phyloP scores from a whole-genome alignment of 2,329 filamentous ascomycete species.

The Pseudogymnoascus pannorum region DNA sequence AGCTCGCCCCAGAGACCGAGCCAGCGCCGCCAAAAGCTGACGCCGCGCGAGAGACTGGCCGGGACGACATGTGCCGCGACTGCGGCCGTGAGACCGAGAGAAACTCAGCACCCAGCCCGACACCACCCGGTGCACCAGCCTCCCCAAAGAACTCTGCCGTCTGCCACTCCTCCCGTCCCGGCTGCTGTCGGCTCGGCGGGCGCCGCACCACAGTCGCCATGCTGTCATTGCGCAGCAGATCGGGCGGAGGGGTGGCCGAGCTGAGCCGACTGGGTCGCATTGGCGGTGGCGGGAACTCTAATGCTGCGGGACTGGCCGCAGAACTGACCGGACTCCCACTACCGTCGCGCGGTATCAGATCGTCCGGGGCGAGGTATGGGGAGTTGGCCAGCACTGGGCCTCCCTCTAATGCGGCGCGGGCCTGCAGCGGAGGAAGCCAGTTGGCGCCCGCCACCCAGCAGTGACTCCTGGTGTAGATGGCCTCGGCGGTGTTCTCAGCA shows the following conservation, averaged over 20 bases:
- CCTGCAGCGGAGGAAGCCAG: conserved; percentile 36
- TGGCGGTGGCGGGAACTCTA: not conserved
- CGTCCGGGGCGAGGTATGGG: not conserved
- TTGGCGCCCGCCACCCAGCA: conserved; percentile 59
- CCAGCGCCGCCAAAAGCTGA: not conserved
- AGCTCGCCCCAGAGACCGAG: not conserved
- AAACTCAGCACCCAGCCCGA: not conserved
- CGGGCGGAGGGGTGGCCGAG: not conserved
- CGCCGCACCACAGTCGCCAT: not conserved
- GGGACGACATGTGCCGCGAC: not conserved
- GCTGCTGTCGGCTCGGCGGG: not conserved
- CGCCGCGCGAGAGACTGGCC: not conserved
- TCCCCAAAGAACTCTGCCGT: not conserved
- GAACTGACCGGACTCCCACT: not conserved
- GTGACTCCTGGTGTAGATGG: conserved; percentile 60
- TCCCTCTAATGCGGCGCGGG: not conserved
- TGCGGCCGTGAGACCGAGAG: not conserved
- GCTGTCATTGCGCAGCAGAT: not conserved
- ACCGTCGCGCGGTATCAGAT: not conserved
- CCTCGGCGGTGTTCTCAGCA: conserved; percentile 56
- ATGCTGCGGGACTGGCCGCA: not conserved
- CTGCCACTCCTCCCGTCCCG: not conserved
- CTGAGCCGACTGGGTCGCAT: not conserved
- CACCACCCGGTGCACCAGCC: not conserved
- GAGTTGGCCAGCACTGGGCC: not conserved